phyloP scores from a whole-genome alignment of 2,329 filamentous ascomycete genomes.

The Colletotrichum tabaci region DNA sequence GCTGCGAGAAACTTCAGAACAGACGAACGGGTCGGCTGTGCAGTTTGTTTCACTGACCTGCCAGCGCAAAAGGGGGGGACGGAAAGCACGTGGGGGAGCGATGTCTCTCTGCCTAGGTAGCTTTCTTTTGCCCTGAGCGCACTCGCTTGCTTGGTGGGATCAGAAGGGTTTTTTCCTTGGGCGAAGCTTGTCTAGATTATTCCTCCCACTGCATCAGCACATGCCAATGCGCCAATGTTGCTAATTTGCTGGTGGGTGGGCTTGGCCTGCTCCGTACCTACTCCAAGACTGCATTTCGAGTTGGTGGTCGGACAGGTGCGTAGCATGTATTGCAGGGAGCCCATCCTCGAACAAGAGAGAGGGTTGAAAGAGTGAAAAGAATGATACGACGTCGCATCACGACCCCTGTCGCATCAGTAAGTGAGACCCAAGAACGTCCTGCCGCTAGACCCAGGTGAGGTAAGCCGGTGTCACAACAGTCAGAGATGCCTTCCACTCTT shows the following conservation, averaged over 20 bases:
- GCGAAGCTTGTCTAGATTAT: constrained; percentile 25
- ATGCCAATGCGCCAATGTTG: constrained; percentile 31
- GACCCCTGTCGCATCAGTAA: constrained; percentile 26
- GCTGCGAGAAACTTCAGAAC: background rate
- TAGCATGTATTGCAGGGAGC: background rate
- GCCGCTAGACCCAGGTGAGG: constrained; percentile 26
- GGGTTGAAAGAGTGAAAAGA: constrained; percentile 23
- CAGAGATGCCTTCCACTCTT: background rate
- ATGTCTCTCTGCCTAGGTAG: background rate
- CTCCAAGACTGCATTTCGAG: constrained; percentile 4
- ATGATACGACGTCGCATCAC: constrained; percentile 22
- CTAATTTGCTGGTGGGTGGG: constrained; percentile 10
- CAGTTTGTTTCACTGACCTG: background rate
- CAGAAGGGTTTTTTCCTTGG: background rate
- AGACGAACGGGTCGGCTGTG: constrained; percentile 18
- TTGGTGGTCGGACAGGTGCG: background rate
- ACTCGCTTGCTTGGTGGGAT: background rate
- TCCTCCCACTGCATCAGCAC: constrained; percentile 14
- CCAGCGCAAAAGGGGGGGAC: background rate
- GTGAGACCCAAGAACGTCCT: constrained; percentile 26
- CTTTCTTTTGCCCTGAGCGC: background rate
- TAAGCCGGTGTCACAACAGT: background rate
- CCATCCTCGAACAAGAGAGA: background rate
- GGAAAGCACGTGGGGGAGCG: background rate
- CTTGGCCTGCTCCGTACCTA: constrained; percentile 20